Conservation (phyloP, 176 grass and related monocot genomes). For the Phoenix dactylifera region DNA sequence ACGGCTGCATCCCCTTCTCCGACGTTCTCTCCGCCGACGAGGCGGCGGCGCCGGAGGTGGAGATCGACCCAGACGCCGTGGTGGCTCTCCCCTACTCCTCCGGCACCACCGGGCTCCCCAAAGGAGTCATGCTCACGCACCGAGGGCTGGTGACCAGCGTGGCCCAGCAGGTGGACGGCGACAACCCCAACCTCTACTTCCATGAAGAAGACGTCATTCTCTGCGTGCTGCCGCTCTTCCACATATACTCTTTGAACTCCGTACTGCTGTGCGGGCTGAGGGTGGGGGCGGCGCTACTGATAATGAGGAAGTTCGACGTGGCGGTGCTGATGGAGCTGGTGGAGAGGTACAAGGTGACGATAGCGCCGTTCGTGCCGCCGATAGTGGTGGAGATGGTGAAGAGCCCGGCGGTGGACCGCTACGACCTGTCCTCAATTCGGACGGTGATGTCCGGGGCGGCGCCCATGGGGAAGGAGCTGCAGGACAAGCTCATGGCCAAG, state of each 20-base stretch:
- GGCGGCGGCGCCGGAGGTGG: background rate
- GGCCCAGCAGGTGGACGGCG: constrained; percentile 11
- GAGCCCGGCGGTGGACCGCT: constrained; percentile 13
- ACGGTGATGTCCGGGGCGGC: constrained; percentile 15
- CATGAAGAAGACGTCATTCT: constrained; percentile 8
- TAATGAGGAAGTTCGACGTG: constrained; percentile 13
- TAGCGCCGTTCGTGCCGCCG: constrained; percentile 9
- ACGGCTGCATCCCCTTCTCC: background rate
- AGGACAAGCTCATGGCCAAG: constrained; percentile 9
- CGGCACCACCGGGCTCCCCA: background rate
- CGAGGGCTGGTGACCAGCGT: constrained; percentile 1
- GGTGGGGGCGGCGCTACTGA: constrained; percentile 6
- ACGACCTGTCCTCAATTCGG: constrained; percentile 10
- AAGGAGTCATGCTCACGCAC: background rate
- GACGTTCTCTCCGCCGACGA: background rate
- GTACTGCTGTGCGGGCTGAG: constrained; percentile 7
- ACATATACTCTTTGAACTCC: constrained; percentile 10
- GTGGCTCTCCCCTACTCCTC: background rate
- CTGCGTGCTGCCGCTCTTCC: constrained; percentile 17
- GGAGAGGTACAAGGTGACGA: constrained; percentile 11
- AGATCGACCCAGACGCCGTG: background rate
- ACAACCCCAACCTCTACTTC: constrained; percentile 13
- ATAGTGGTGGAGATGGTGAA: constrained; percentile 15
- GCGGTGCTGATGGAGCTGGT: background rate
- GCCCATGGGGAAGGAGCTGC: constrained; percentile 16